Base-by-base conservation (phyloP, 2,329 filamentous ascomycete species). In the Penicillium sp. region DNA sequence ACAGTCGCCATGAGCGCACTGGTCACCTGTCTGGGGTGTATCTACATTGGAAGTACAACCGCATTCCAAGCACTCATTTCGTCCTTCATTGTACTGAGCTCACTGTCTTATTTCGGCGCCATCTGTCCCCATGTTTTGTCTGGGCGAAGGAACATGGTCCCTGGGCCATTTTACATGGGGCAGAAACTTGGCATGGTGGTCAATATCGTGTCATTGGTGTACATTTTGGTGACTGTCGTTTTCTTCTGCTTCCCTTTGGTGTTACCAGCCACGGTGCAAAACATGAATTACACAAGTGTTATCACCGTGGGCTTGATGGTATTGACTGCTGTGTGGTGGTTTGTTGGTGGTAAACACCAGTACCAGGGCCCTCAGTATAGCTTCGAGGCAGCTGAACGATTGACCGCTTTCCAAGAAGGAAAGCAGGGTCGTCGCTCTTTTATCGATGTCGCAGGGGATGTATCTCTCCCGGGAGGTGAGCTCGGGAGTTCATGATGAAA, bases 61-160 rank as follows among this genome's bases (percentile, higher is more conserved):
- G 87, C 87, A 0, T 90, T 89, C 72, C 81, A 83, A 40, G 86
- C 86, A 0, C 83, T 89, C 24, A 81, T 88, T 7, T 84, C 84
- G 9, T 80, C 77, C 0, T 86, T 83, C 66, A 78, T 83, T 48
- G 76, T 85, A 13, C 74, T 86, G 0, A 74, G 75, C 3, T 80
- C 80, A 0, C 64, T 81, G 9, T 86, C 83, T 0, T 89, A 87
- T 66, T 74, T 87, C 3, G 82, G 83, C 0, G 84, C 85, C 6
- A 85, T 90, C 50, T 69, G 89, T 1, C 82, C 83, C 0, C 79
- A 84, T 56, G 69, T 85, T 1, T 54, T 84, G 0, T 79, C 77
- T 0, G 62, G 73, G 0, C 69, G 80, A 9, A 68, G 67, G 22
- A 72, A 69, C 42, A 72, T 87, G 54, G 67, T 72, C 0, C 83